Conservation (phyloP, 371 early-diverging fungal genomes). For the Catenaria anguillulae region DNA sequence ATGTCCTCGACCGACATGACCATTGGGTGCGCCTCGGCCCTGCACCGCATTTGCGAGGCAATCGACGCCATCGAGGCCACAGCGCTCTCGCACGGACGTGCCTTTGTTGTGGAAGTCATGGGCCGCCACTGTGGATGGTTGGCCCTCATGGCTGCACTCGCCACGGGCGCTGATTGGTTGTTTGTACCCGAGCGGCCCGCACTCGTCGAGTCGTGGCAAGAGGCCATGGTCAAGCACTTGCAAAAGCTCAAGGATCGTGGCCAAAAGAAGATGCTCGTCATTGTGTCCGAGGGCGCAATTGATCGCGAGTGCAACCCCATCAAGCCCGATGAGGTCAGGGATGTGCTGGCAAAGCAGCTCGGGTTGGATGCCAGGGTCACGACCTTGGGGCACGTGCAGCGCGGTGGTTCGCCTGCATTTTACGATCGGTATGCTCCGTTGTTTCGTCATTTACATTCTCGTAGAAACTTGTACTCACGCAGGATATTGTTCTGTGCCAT, state of each 20-base stretch:
- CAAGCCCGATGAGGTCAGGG: constrained; percentile 66
- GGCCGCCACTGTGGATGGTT: constrained; percentile 99
- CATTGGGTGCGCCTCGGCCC: constrained; percentile 89
- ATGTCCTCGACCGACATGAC: constrained; percentile 94
- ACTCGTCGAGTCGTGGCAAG: constrained; percentile 69
- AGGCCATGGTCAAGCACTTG: constrained; percentile 56
- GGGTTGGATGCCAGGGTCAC: constrained; percentile 91
- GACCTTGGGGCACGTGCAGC: constrained; percentile 94
- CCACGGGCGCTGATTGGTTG: constrained; percentile 91
- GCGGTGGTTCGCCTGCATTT: constrained; percentile 92
- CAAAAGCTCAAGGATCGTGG: constrained; percentile 56
- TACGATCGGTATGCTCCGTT: constrained; percentile 91
- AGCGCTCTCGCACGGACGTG: constrained; percentile 90
- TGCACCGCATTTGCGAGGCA: constrained; percentile 94
- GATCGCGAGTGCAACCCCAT: constrained; percentile 83
- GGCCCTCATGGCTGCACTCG: constrained; percentile 92
- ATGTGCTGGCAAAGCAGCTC: constrained; percentile 58
- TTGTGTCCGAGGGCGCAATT: constrained; percentile 96
- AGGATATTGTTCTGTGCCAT: neutral
- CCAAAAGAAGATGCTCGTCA: constrained; percentile 82
- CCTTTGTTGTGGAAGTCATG: constrained; percentile 99
- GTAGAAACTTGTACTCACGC: constrained; percentile 34
- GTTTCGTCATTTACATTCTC: too few relatives aligned
- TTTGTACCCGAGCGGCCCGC: constrained; percentile 96
- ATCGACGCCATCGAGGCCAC: constrained; percentile 91